Percentiles rank a stretch among this genome's conserved stretches.
These are phyloP conservation scores for Clavispora fructus DNA, from an alignment of 805 yeast species.

Conservation along the genomic window DNA sequence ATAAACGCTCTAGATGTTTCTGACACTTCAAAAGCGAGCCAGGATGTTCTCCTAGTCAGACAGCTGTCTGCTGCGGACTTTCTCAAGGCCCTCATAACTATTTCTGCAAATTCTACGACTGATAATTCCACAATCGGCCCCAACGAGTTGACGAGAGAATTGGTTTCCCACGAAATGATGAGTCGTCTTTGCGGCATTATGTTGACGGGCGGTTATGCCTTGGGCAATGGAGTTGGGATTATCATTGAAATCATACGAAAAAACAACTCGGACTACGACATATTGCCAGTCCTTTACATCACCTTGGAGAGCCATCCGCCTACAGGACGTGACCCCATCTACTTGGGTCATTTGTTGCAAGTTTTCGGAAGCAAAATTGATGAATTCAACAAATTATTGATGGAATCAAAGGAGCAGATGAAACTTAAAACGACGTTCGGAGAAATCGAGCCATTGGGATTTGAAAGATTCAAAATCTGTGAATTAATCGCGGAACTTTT, in stretches of 20 bases:
- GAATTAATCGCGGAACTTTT: constrained; percentile 43
- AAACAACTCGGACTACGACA: constrained; percentile 43
- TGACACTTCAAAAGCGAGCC: constrained; percentile 1
- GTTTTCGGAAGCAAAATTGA: constrained; percentile 36
- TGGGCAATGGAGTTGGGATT: constrained; percentile 46
- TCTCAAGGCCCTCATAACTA: constrained; percentile 41
- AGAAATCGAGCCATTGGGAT: constrained; percentile 37
- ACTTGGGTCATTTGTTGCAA: constrained; percentile 38
- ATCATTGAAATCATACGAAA: constrained; percentile 42
- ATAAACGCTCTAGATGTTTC: constrained; percentile 28
- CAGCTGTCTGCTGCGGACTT: constrained; percentile 43
- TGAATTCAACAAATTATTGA: constrained; percentile 33
- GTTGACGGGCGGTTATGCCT: constrained; percentile 43
- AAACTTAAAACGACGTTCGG: constrained; percentile 23
- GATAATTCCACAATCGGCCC: constrained; percentile 45
- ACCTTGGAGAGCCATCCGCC: constrained; percentile 44
- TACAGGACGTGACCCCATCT: constrained; percentile 43
- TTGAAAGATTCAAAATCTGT: constrained; percentile 42
- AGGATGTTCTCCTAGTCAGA: constrained; percentile 16
- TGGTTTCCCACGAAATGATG: constrained; percentile 37
- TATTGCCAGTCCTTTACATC: constrained; percentile 40
- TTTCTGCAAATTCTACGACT: constrained; percentile 42
- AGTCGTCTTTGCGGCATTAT: constrained; percentile 30
- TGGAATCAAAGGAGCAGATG: constrained; percentile 16
- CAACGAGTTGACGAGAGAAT: constrained; percentile 40